phyloP scores from a whole-genome alignment of 2,329 filamentous ascomycete species.

The Aspergillus caelatus region DNA sequence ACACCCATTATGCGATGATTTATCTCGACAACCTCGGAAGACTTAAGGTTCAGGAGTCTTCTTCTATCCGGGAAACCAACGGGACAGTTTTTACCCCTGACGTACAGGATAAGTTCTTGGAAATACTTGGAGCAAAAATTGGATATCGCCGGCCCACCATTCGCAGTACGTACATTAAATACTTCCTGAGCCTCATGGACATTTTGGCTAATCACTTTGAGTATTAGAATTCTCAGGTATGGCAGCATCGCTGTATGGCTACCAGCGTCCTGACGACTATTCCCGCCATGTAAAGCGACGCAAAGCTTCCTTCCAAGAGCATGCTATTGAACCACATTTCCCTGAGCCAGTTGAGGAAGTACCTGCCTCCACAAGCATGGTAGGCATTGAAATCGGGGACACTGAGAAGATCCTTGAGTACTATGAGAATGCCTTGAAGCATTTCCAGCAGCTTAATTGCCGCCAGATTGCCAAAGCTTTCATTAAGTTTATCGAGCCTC shows the following conservation, averaged over 20 bases:
- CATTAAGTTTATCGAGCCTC: conserved; percentile 51
- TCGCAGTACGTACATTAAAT: conserved; percentile 29
- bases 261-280: conserved; percentile 16
- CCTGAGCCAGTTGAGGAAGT: conserved; percentile 30
- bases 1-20: conserved; percentile 39
- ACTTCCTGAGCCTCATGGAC: not conserved
- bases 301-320: conserved; percentile 24
- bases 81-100: conserved; percentile 37
- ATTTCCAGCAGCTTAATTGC: conserved; percentile 51
- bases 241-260: conserved; percentile 22
- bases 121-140: conserved; percentile 35
- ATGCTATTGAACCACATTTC: conserved; percentile 19
- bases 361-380: conserved; percentile 26
- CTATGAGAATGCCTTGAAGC: conserved; percentile 45
- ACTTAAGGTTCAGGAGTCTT: conserved; percentile 36
- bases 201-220: conserved; percentile 5
- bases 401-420: conserved; percentile 40
- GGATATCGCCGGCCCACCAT: conserved; percentile 30
- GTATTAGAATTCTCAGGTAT: conserved; percentile 15
- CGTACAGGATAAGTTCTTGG: conserved; percentile 39
- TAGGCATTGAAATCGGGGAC: conserved; percentile 43
- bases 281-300: conserved; percentile 35
- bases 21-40: conserved; percentile 39
- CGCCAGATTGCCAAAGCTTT: conserved; percentile 49
- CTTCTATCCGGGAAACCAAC: conserved; percentile 35